Evolutionary conservation across 2,329 filamentous ascomycete genomes (phyloP).

Genomic region (Fusarium keratoplasticum): DNA sequence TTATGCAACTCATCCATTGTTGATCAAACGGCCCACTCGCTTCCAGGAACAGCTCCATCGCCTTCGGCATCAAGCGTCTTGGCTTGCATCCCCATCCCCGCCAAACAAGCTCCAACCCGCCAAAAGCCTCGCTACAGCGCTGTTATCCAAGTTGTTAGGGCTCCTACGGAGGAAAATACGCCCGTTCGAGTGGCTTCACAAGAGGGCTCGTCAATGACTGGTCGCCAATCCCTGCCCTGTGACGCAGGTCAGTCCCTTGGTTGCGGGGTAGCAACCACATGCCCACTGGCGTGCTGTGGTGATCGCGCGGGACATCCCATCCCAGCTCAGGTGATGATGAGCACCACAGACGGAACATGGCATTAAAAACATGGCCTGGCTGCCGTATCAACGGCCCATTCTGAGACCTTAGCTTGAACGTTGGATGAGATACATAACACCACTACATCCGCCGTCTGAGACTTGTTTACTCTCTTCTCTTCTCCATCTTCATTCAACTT

Average conservation of each 20-base stretch:
- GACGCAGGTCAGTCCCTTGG: slow-evolving; percentile 36
- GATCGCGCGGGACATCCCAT: slow-evolving; percentile 30
- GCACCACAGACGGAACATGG: slow-evolving; percentile 14
- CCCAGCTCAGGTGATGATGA: slow-evolving; percentile 30
- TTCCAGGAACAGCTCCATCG: slow-evolving; percentile 12
- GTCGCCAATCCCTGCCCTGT: slow-evolving; percentile 40
- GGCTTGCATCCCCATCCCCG: slow-evolving; percentile 42
- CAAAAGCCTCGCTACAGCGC: background rate
- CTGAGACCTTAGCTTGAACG: slow-evolving; percentile 34
- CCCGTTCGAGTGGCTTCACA: slow-evolving; percentile 21
- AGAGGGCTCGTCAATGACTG: slow-evolving; percentile 21
- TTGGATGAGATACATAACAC: slow-evolving; percentile 39
- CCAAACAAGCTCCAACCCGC: slow-evolving; percentile 37
- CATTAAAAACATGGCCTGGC: slow-evolving; percentile 41
- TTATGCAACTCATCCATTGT: slow-evolving; percentile 4
- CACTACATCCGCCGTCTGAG: slow-evolving; percentile 29
- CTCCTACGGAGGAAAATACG: slow-evolving; percentile 9
- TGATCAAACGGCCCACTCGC: slow-evolving; percentile 12
- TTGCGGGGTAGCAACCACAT: slow-evolving; percentile 44
- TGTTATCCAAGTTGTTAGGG: slow-evolving; percentile 6
- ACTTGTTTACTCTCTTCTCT: slow-evolving; percentile 22
- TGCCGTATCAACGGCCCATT: slow-evolving; percentile 45
- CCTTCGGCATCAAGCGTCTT: slow-evolving; percentile 32
- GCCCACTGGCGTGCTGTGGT: slow-evolving; percentile 23
- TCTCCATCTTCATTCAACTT: slow-evolving; percentile 13